phyloP scores from a whole-genome alignment of 2,329 filamentous ascomycete species.

The Lasiodiplodia sp. region DNA sequence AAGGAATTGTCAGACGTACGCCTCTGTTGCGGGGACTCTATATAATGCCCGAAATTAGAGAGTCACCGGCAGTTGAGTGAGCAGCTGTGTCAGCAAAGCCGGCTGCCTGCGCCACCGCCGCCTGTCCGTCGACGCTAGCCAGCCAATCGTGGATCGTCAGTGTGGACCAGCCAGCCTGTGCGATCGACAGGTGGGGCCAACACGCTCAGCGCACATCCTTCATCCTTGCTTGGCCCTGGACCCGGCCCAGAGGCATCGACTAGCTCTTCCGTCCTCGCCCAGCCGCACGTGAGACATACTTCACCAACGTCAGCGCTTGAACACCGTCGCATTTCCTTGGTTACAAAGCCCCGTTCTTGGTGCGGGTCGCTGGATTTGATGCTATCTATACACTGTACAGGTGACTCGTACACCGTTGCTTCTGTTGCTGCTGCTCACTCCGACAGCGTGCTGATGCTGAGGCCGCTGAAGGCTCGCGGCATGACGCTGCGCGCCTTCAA shows the following conservation, averaged over 20 bases:
- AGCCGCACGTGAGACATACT: slow-evolving; percentile 4
- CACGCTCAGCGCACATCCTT: background rate
- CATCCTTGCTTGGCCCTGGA: slow-evolving; percentile 14
- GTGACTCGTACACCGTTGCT: slow-evolving; percentile 15
- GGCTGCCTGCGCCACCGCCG: background rate
- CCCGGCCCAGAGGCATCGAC: background rate
- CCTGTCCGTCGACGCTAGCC: slow-evolving; percentile 3
- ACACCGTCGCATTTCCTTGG: background rate
- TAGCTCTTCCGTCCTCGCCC: background rate
- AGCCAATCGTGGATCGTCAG: slow-evolving; percentile 1
- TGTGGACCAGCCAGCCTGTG: background rate
- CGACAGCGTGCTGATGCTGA: background rate
- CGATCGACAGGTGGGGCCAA: slow-evolving; percentile 22
- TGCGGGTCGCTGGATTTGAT: background rate
- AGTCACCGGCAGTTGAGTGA: background rate
- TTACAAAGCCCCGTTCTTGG: background rate
- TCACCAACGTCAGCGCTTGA: slow-evolving; percentile 6
- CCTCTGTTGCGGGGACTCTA: background rate
- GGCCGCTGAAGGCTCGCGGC: slow-evolving; percentile 6
- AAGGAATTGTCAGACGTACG: background rate
- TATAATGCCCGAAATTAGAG: too few relatives aligned
- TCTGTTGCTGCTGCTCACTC: slow-evolving; percentile 12
- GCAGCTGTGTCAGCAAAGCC: slow-evolving; percentile 9
- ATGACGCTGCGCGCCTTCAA: slow-evolving; percentile 16
- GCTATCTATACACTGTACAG: slow-evolving; percentile 21